Evolutionary conservation across 805 yeast genomes (phyloP).

Genomic region (Myxozyma sirexii): DNA sequence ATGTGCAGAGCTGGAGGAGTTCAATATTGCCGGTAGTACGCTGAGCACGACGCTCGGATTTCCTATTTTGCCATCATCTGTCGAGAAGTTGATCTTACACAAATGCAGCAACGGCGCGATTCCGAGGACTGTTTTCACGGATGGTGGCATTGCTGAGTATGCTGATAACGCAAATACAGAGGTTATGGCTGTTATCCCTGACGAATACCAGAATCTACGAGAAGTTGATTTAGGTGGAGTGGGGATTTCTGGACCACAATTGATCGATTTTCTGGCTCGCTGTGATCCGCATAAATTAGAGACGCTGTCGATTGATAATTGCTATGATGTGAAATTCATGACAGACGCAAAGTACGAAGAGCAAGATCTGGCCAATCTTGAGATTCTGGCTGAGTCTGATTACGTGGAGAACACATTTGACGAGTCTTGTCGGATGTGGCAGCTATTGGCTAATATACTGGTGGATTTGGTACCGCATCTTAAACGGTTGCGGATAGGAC

Average conservation of each 20-base stretch:
- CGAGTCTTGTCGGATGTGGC: background rate
- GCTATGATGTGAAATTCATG: slow-evolving; percentile 3
- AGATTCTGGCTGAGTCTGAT: slow-evolving; percentile 2
- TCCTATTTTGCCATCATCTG: slow-evolving; percentile 9
- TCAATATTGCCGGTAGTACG: slow-evolving; percentile 4
- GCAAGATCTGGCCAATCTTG: background rate
- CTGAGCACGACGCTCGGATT: background rate
- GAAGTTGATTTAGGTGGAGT: slow-evolving; percentile 12
- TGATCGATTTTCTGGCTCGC: slow-evolving; percentile 10
- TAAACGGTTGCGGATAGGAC: slow-evolving; percentile 12
- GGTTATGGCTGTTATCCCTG: slow-evolving; percentile 4
- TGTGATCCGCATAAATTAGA: slow-evolving; percentile 9
- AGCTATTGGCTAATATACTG: background rate
- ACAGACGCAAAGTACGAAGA: background rate
- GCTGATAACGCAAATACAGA: background rate
- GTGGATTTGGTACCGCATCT: slow-evolving; percentile 11
- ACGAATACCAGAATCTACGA: slow-evolving; percentile 8
- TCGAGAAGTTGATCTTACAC: slow-evolving; percentile 2
- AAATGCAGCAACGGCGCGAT: slow-evolving; percentile 1
- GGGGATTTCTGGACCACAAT: slow-evolving; percentile 2
- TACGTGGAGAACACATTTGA: background rate
- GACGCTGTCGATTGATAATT: slow-evolving; percentile 7
- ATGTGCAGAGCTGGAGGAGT: slow-evolving; percentile 1
- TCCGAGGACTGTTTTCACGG: background rate
- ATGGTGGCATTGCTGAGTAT: background rate